Evolutionary conservation across 2,329 filamentous ascomycete genomes (phyloP).

Genomic region (Monilinia polystroma): DNA sequence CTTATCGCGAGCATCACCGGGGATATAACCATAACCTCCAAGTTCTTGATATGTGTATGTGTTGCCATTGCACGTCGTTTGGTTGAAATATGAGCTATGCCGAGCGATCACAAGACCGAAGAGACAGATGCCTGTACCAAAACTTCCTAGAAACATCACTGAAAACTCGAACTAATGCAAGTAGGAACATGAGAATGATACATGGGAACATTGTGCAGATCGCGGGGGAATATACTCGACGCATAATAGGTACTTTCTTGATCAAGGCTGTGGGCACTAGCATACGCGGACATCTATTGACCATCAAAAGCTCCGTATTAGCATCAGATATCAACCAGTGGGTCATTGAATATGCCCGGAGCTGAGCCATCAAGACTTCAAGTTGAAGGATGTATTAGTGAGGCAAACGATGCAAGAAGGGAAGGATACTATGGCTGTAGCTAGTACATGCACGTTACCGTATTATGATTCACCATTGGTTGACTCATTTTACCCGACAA

Average conservation of each 20-base stretch:
- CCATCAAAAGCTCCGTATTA: neutral
- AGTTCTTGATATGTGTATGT: conserved; percentile 65
- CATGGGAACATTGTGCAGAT: conserved; percentile 8
- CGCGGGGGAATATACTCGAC: conserved; percentile 9
- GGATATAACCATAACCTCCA: conserved; percentile 63
- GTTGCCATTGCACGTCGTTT: conserved; percentile 48
- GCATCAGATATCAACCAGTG: neutral
- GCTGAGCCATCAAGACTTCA: neutral
- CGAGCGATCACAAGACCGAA: conserved; percentile 20
- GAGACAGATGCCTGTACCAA: conserved; percentile 20
- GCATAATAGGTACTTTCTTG: neutral
- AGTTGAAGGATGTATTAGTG: neutral
- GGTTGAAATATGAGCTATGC: conserved; percentile 24
- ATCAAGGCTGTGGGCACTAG: neutral
- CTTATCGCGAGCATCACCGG: conserved; percentile 59
- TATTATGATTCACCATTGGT: neutral
- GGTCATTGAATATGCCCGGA: neutral
- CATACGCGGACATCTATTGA: neutral
- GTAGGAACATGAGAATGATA: neutral
- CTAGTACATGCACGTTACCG: neutral
- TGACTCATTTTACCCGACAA: neutral
- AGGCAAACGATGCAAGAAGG: neutral
- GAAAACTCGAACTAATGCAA: neutral
- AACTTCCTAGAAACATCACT: conserved; percentile 26
- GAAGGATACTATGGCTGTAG: neutral